phyloP scores from a whole-genome alignment of 2,329 filamentous ascomycete species.

The Colletotrichum ledebouriae region DNA sequence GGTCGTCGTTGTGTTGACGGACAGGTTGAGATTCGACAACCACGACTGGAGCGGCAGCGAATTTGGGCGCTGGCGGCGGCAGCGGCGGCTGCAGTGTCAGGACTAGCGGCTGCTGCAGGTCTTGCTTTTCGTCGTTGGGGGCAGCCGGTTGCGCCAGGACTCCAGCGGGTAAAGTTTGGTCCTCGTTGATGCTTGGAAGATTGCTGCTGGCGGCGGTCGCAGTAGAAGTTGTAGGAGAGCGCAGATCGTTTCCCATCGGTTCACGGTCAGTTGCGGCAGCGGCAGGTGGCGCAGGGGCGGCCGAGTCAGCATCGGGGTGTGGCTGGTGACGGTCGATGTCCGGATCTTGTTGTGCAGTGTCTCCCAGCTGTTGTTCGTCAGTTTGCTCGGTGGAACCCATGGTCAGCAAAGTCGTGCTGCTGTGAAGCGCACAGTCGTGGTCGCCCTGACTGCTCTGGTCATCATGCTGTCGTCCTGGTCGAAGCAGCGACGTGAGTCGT shows the following conservation, averaged over 20 bases:
- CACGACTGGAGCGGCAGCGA: slow-evolving; percentile 16
- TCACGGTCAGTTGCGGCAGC: slow-evolving; percentile 39
- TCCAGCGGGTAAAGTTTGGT: slow-evolving; percentile 30
- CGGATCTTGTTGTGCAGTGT: slow-evolving; percentile 26
- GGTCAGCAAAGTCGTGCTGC: slow-evolving; percentile 33
- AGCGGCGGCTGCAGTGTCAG: background rate
- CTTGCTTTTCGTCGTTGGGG: slow-evolving; percentile 21
- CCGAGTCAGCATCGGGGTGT: slow-evolving; percentile 30
- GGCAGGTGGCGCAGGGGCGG: slow-evolving; percentile 37
- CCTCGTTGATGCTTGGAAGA: slow-evolving; percentile 43
- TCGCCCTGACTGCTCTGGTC: slow-evolving; percentile 7
- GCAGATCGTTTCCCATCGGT: slow-evolving; percentile 54
- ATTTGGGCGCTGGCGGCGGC: background rate
- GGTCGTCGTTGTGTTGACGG: slow-evolving; percentile 12
- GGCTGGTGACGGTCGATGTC: slow-evolving; percentile 31
- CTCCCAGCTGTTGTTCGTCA: slow-evolving; percentile 31
- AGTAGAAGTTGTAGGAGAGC: slow-evolving; percentile 44
- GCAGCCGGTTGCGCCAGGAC: slow-evolving; percentile 6
- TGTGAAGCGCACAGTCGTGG: slow-evolving; percentile 11
- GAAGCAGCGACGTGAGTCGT: slow-evolving; percentile 29
- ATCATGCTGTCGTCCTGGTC: slow-evolving; percentile 34
- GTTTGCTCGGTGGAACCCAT: slow-evolving; percentile 34
- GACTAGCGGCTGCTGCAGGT: background rate
- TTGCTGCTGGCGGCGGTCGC: slow-evolving; percentile 28
- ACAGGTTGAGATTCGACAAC: slow-evolving; percentile 21